Conservation (phyloP, 768 basidiomycete genomes). For the Daedaleopsis sinensis region DNA sequence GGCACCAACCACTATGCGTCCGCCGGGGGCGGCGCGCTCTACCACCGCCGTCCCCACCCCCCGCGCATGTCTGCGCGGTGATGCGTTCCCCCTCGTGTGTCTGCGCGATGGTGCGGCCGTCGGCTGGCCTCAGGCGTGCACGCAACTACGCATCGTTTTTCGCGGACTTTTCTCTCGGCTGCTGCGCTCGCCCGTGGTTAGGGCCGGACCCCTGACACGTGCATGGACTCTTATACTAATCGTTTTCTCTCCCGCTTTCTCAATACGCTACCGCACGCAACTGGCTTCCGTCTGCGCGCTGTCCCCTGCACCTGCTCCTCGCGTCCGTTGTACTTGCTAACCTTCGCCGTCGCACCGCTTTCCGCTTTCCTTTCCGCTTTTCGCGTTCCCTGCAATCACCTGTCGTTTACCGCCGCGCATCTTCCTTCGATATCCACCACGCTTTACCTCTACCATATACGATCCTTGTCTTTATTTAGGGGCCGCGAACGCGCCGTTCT, state of each 20-base stretch:
- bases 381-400: background rate
- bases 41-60: constrained; percentile 21
- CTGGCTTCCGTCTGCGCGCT: background rate
- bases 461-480: constrained; percentile 7
- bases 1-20: constrained; percentile 18
- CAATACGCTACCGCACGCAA: background rate
- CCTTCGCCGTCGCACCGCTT: background rate
- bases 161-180: background rate
- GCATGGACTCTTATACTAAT: background rate
- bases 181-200: background rate
- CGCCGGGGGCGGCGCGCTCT: constrained; percentile 13
- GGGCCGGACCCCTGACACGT: background rate
- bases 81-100: constrained; percentile 18
- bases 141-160: no score
- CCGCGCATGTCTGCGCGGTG: constrained; percentile 13
- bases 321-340: background rate
- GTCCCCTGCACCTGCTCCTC: background rate
- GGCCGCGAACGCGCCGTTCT: background rate
- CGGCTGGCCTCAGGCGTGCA: no score
- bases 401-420: constrained; percentile 3
- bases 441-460: background rate
- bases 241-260: background rate
- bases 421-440: constrained; percentile 7
- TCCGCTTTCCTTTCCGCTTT: no score
- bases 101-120: background rate